These are phyloP conservation scores for Sporormia fimetaria DNA, from an alignment of 495 filamentous ascomycete genomes.

Conservation along the genomic window DNA sequence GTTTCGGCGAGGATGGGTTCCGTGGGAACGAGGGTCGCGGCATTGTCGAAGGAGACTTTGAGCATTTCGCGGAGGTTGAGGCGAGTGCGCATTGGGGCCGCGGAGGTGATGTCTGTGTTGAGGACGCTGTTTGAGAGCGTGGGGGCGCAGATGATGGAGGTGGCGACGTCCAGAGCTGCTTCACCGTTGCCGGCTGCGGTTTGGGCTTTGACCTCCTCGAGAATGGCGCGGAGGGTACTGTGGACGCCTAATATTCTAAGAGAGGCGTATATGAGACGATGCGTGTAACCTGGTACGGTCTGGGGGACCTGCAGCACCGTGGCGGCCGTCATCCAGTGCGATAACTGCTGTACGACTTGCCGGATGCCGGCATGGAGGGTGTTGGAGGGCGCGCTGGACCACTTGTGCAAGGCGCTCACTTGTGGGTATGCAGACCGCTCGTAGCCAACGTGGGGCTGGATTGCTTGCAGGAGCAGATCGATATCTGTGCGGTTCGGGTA, in stretches of 20 bases:
- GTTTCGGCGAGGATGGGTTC: constrained; percentile 54
- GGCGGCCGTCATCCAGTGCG: constrained; percentile 56
- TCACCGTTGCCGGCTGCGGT: constrained; percentile 42
- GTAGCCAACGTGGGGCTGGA: constrained; percentile 58
- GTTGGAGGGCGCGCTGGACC: constrained; percentile 51
- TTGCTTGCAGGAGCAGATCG: constrained; percentile 55
- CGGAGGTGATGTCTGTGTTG: constrained; percentile 21
- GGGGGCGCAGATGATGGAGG: constrained; percentile 62
- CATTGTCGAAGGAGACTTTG: constrained; percentile 49
- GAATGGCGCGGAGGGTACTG: constrained; percentile 47
- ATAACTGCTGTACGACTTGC: constrained; percentile 53
- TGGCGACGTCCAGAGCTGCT: constrained; percentile 62
- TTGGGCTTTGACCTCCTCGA: constrained; percentile 60
- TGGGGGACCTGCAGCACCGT: constrained; percentile 56
- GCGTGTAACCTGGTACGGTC: constrained; percentile 65
- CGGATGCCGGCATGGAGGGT: constrained; percentile 53
- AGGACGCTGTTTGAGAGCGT: constrained; percentile 37
- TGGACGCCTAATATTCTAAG: constrained; percentile 59
- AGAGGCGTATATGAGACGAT: constrained; percentile 57
- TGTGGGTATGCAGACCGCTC: constrained; percentile 52
- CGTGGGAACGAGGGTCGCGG: constrained; percentile 47
- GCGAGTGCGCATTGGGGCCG: constrained; percentile 23
- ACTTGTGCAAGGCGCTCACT: constrained; percentile 63
- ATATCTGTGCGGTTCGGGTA: constrained; percentile 59
- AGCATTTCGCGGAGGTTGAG: constrained; percentile 60